phyloP scores from a whole-genome alignment of 2,329 filamentous ascomycete species.

The Hypoxylon sp. region DNA sequence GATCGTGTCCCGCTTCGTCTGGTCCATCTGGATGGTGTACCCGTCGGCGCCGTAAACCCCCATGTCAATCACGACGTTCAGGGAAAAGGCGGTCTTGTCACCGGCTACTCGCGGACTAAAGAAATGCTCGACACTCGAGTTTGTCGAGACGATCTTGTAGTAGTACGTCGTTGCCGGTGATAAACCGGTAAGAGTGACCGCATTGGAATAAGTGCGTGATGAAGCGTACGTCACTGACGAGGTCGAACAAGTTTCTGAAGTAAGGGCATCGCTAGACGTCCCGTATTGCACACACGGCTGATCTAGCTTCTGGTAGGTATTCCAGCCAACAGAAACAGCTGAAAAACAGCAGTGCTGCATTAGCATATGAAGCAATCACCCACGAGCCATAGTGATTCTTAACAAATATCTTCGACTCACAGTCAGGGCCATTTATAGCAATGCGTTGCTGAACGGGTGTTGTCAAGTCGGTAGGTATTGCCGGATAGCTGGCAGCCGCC shows the following conservation, averaged over 20 bases:
- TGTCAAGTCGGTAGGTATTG: constrained; percentile 57
- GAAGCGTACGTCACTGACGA: constrained; percentile 59
- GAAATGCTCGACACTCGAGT: constrained; percentile 62
- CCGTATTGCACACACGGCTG: constrained; percentile 62
- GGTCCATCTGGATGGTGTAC: constrained; percentile 56
- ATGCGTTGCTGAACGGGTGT: constrained; percentile 64
- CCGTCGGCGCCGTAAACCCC: constrained; percentile 63
- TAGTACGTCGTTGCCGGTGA: constrained; percentile 64
- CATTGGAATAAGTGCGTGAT: constrained; percentile 62
- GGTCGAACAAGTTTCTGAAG: constrained; percentile 53
- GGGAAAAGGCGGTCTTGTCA: constrained; percentile 61
- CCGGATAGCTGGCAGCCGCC: constrained; percentile 51
- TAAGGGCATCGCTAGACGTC: constrained; percentile 50
- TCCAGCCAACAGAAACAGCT: constrained; percentile 65
- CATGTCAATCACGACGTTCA: constrained; percentile 62
- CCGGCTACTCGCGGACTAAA: constrained; percentile 61
- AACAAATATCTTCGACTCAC: constrained; percentile 46
- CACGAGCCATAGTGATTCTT: not conserved
- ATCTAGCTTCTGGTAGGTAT: constrained; percentile 58
- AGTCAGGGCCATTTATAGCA: constrained; percentile 57
- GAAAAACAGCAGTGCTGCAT: not conserved
- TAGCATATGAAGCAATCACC: constrained; percentile 4
- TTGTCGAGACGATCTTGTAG: constrained; percentile 65
- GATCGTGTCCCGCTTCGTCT: constrained; percentile 57
- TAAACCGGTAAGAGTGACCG: constrained; percentile 55